phyloP scores from a whole-genome alignment of 805 yeast genomes.

The Vanderwaltozyma tropicalis region DNA sequence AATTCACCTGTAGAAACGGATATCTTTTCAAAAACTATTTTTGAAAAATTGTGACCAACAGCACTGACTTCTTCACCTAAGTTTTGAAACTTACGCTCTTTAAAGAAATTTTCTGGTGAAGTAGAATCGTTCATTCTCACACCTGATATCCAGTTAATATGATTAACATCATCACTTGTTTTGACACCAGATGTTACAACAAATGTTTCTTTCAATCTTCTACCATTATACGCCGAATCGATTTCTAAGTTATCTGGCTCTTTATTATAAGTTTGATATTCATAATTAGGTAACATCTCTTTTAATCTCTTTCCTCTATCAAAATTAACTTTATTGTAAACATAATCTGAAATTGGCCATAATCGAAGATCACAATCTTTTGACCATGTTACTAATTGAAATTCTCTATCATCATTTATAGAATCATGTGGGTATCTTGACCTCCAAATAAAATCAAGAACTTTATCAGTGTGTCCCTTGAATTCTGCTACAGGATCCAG shows the following conservation, averaged over 20 bases:
- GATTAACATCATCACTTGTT: constrained; percentile 40
- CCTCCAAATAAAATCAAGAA: constrained; percentile 86
- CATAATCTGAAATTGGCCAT: constrained; percentile 56
- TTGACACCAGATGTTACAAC: constrained; percentile 32
- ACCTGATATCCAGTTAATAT: constrained; percentile 88
- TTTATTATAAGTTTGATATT: constrained; percentile 38
- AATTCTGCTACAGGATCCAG: constrained; percentile 50
- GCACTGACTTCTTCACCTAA: constrained; percentile 85
- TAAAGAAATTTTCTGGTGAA: constrained; percentile 30
- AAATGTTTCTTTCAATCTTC: constrained; percentile 31
- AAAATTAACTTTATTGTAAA: constrained; percentile 39
- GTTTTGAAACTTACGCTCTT: constrained; percentile 40
- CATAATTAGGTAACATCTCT: constrained; percentile 33
- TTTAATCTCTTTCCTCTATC: constrained; percentile 30
- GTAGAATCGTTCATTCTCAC: constrained; percentile 49
- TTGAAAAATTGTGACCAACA: constrained; percentile 84
- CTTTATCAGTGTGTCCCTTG: constrained; percentile 74
- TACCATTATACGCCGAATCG: constrained; percentile 9
- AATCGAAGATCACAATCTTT: constrained; percentile 74
- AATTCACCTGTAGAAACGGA: constrained; percentile 79
- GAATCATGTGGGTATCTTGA: constrained; percentile 40
- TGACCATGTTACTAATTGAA: constrained; percentile 90
- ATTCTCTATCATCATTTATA: constrained; percentile 60
- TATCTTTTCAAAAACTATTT: constrained; percentile 73
- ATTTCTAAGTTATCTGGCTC: constrained; percentile 35